Evolutionary conservation across 2,329 filamentous ascomycete genomes (phyloP).

Genomic region (Plectosphaerella cucumerina): DNA sequence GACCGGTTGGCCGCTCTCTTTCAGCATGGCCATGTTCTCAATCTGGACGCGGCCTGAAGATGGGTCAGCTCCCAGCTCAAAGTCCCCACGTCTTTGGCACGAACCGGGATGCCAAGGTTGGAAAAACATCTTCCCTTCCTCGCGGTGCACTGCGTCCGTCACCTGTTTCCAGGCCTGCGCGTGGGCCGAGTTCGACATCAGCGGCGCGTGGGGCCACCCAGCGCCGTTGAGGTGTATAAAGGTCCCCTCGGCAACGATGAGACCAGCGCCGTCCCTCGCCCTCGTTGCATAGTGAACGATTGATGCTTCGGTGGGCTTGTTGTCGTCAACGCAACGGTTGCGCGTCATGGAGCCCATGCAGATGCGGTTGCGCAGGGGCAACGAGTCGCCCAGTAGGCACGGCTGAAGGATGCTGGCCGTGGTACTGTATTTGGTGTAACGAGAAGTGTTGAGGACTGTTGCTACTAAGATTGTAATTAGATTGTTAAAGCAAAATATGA

Average conservation of each 20-base stretch:
- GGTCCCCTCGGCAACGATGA: constrained; percentile 4
- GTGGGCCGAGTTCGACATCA: constrained; percentile 7
- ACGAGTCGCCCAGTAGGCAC: background rate
- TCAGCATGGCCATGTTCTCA: constrained; percentile 3
- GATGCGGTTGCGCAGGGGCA: background rate
- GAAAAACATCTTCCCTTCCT: constrained; percentile 45
- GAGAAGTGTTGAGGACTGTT: too few species aligned
- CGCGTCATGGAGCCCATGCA: background rate
- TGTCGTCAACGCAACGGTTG: background rate
- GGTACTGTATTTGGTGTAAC: too few species aligned
- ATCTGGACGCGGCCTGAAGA: too few species aligned
- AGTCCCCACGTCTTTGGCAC: constrained; percentile 1
- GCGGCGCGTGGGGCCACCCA: constrained; percentile 1
- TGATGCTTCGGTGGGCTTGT: background rate
- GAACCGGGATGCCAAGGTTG: constrained; percentile 44
- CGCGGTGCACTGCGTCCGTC: constrained; percentile 48
- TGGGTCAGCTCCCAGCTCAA: too few species aligned
- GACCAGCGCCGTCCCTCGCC: background rate
- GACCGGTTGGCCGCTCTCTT: background rate
- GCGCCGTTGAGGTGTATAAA: constrained; percentile 2
- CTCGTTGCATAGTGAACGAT: background rate
- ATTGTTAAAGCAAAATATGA: too few species aligned
- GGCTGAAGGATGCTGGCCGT: background rate
- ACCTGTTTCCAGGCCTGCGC: constrained; percentile 43
- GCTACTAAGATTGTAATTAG: too few species aligned